Evolutionary conservation across 768 basidiomycete genomes (phyloP).

Genomic region (Rhodotorula babjevae): DNA sequence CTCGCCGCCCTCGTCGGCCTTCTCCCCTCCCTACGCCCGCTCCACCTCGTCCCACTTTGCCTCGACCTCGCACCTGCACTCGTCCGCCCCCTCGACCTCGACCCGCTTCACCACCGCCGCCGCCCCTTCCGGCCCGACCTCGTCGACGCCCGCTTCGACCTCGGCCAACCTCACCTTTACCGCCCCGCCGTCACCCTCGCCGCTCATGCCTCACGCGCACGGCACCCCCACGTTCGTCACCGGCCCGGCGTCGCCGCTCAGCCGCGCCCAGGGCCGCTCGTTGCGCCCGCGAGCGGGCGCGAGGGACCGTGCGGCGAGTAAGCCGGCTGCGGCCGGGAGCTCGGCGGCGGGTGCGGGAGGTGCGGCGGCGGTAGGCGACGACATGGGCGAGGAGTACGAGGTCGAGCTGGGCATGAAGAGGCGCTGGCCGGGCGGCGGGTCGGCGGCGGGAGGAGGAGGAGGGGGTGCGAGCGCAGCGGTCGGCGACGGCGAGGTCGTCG

Average conservation of each 20-base stretch:
- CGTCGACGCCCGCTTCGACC: neutral
- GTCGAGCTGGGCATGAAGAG: conserved; percentile 21
- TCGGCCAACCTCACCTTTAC: neutral
- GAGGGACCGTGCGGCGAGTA: neutral
- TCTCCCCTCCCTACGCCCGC: neutral
- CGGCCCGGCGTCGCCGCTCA: neutral
- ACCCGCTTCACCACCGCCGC: too few species aligned
- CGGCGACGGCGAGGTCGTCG: neutral
- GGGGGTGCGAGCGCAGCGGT: neutral
- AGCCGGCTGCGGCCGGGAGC: neutral
- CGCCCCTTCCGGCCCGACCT: neutral
- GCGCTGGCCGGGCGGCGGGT: neutral
- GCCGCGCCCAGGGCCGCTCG: neutral
- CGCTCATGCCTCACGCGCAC: neutral
- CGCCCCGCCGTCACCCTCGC: neutral
- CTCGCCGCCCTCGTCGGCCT: conserved; percentile 22
- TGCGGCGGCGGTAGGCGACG: neutral
- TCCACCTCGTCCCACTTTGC: neutral
- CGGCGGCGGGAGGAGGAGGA: neutral
- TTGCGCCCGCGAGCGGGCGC: neutral
- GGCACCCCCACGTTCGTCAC: neutral
- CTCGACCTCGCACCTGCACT: too few species aligned
- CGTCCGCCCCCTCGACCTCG: too few species aligned
- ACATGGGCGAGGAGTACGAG: conserved; percentile 11
- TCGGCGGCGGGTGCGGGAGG: neutral